Evolutionary conservation across 148 eudicot genomes (phyloP).

Genomic region (Amaranthus palmeri): DNA sequence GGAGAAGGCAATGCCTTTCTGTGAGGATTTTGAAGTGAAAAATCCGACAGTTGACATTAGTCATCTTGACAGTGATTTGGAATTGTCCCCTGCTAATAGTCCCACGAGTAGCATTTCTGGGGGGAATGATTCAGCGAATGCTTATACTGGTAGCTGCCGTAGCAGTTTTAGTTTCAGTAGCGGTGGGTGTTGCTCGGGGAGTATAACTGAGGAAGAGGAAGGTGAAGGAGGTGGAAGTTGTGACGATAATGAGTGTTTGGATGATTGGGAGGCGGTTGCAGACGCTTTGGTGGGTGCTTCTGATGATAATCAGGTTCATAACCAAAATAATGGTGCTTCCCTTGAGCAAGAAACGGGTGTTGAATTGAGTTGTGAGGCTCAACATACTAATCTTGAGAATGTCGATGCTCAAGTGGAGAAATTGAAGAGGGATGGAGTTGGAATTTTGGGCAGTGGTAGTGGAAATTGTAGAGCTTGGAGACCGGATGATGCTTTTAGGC

Average conservation of each 20-base stretch:
- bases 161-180: constrained; percentile 41
- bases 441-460: constrained; percentile 24
- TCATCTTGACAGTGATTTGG: constrained; percentile 54
- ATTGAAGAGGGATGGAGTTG: constrained; percentile 30
- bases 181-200: constrained; percentile 54
- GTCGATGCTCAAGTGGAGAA: constrained; percentile 19
- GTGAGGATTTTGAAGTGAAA: constrained; percentile 35
- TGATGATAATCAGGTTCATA: constrained; percentile 34
- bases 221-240: constrained; percentile 26
- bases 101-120: constrained; percentile 48
- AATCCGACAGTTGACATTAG: constrained; percentile 34
- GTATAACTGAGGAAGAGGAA: constrained; percentile 64
- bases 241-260: constrained; percentile 65
- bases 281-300: constrained; percentile 63
- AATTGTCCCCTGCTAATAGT: constrained; percentile 50
- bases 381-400: background rate
- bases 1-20: constrained; percentile 27
- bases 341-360: constrained; percentile 13
- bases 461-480: constrained; percentile 62
- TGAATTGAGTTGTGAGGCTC: constrained; percentile 17
- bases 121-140: constrained; percentile 36
- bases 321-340: constrained; percentile 19
- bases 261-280: constrained; percentile 93
- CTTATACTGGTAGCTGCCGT: constrained; percentile 40
- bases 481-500: constrained; percentile 75